A percentile compares a stretch with the other conserved stretches of the same genome.
Evolutionary conservation across 352 stramenopile species (phyloP).

Genomic region (Phytophthora tubulina): DNA sequence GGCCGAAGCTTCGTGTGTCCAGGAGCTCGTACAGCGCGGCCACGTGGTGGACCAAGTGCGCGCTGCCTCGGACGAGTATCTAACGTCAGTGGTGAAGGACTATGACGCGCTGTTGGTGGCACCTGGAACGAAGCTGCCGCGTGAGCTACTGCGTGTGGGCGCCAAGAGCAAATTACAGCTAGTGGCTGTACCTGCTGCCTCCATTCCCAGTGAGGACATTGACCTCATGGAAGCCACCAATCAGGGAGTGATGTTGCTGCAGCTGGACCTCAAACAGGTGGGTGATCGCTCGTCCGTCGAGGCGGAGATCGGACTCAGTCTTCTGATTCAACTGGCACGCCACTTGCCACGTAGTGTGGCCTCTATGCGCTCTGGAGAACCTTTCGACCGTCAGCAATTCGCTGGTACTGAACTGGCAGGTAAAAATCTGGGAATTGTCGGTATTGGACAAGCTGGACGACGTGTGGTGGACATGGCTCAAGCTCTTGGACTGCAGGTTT

Average conservation of each 20-base stretch:
- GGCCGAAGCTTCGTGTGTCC: constrained; percentile 62
- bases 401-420: constrained; percentile 64
- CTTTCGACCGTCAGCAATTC: constrained; percentile 60
- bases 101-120: constrained; percentile 79
- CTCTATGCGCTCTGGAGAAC: constrained; percentile 38
- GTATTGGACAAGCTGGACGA: constrained; percentile 75
- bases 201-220: constrained; percentile 70
- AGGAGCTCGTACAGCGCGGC: constrained; percentile 78
- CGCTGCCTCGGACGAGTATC: constrained; percentile 41
- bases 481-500: constrained; percentile 75
- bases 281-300: constrained; percentile 81
- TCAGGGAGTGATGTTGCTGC: constrained; percentile 77
- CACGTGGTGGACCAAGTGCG: constrained; percentile 68
- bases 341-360: constrained; percentile 66
- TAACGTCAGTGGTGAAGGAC: constrained; percentile 44
- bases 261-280: constrained; percentile 80
- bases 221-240: constrained; percentile 83
- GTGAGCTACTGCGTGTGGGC: constrained; percentile 51
- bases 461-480: constrained; percentile 79
- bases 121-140: constrained; percentile 55
- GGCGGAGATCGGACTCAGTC: constrained; percentile 70
- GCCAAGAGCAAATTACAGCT: constrained; percentile 60
- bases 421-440: constrained; percentile 79
- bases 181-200: constrained; percentile 62
- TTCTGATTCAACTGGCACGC: constrained; percentile 73